A percentile compares a stretch with the other conserved stretches of the same genome.
Conservation (phyloP, 176 grass and related monocot species). For the Musa troglodytarum region DNA sequence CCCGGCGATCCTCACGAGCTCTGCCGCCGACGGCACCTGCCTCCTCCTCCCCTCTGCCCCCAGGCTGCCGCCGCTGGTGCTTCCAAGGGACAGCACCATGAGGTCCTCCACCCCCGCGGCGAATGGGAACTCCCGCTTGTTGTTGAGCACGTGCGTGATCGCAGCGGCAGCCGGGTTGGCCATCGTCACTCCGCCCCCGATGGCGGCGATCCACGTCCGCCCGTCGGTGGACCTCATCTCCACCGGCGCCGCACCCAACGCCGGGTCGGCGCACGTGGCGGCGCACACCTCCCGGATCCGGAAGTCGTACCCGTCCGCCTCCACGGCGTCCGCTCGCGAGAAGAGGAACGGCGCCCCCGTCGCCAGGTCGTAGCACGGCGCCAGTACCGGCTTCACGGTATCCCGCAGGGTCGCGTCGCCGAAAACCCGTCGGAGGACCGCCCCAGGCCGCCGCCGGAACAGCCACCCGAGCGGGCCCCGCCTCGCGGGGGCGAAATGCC, state of each 20-base stretch:
- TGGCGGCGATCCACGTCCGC: slow-evolving; percentile 46
- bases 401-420: slow-evolving; percentile 62
- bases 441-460: neutral
- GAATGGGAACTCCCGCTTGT: slow-evolving; percentile 80
- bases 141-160: slow-evolving; percentile 98
- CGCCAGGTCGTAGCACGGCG: slow-evolving; percentile 70
- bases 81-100: slow-evolving; percentile 79
- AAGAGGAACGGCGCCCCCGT: slow-evolving; percentile 72
- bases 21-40: slow-evolving; percentile 21
- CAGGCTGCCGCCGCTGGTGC: slow-evolving; percentile 24
- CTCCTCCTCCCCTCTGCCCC: neutral
- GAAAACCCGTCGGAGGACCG: slow-evolving; percentile 26
- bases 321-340: slow-evolving; percentile 88
- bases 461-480: neutral
- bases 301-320: slow-evolving; percentile 83
- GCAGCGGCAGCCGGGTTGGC: slow-evolving; percentile 82
- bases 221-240: slow-evolving; percentile 51
- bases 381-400: slow-evolving; percentile 71
- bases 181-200: slow-evolving; percentile 63
- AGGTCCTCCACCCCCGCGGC: slow-evolving; percentile 54
- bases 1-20: slow-evolving; percentile 70
- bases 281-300: slow-evolving; percentile 79
- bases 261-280: slow-evolving; percentile 50
- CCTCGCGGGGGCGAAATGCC: neutral
- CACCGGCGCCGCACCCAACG: neutral